Percentiles rank a stretch among this genome's conserved stretches.
Conservation (phyloP, 2,329 filamentous ascomycete species). For the Seiridium cupressi region DNA sequence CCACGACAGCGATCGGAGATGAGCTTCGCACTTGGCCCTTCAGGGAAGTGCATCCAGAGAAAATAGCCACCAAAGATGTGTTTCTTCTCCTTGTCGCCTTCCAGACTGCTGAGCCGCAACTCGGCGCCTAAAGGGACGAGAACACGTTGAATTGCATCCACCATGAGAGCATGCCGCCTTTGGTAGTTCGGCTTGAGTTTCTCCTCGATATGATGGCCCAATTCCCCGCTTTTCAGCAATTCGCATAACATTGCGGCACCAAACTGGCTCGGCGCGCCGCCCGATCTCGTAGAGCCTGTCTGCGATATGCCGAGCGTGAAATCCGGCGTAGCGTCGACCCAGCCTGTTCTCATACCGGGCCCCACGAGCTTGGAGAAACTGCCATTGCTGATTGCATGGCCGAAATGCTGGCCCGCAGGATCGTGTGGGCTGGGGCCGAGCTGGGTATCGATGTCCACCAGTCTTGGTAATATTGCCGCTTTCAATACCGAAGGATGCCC, state of each 20-base stretch:
- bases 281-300: slow-evolving; percentile 53
- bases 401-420: slow-evolving; percentile 49
- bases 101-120: slow-evolving; percentile 4
- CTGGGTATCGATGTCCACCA: slow-evolving; percentile 75
- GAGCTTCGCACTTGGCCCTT: slow-evolving; percentile 47
- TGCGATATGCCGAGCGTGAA: slow-evolving; percentile 50
- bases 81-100: slow-evolving; percentile 31
- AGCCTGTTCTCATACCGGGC: slow-evolving; percentile 83
- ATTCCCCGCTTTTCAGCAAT: slow-evolving; percentile 40
- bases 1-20: slow-evolving; percentile 56
- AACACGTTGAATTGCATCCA: slow-evolving; percentile 55
- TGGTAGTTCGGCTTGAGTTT: slow-evolving; percentile 44
- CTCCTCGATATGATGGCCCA: slow-evolving; percentile 42
- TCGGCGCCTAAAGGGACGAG: slow-evolving; percentile 62
- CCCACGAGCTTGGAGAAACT: slow-evolving; percentile 87
- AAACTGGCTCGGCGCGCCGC: slow-evolving; percentile 58
- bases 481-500: slow-evolving; percentile 15
- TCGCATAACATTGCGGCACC: slow-evolving; percentile 49
- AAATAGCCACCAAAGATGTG: slow-evolving; percentile 78
- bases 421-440: slow-evolving; percentile 50
- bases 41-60: slow-evolving; percentile 71
- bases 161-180: slow-evolving; percentile 48
- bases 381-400: slow-evolving; percentile 81
- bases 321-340: slow-evolving; percentile 66
- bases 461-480: slow-evolving; percentile 63